Evolutionary conservation across 805 yeast genomes (phyloP).

Genomic region (Candida wancherniae): DNA sequence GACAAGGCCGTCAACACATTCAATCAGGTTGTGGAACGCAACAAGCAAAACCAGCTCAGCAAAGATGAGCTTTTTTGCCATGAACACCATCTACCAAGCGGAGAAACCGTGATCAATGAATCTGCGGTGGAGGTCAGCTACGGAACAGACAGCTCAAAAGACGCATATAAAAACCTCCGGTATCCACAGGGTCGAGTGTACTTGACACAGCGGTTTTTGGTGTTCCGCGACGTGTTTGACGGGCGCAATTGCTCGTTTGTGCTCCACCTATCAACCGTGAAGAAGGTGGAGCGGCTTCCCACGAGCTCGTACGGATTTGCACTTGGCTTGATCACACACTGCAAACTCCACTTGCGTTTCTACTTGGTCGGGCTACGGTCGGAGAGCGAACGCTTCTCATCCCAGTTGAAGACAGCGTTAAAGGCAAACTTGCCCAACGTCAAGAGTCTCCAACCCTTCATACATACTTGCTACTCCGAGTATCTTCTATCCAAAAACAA

Average conservation of each 20-base stretch:
- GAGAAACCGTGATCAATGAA: slow-evolving; percentile 61
- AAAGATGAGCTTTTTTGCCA: slow-evolving; percentile 67
- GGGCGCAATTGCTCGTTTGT: slow-evolving; percentile 61
- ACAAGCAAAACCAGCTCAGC: slow-evolving; percentile 41
- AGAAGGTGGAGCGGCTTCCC: slow-evolving; percentile 83
- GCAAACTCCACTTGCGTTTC: slow-evolving; percentile 56
- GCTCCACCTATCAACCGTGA: slow-evolving; percentile 70
- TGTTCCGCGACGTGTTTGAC: slow-evolving; percentile 71
- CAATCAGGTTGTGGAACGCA: slow-evolving; percentile 41
- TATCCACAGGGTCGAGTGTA: slow-evolving; percentile 59
- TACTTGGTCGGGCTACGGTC: slow-evolving; percentile 78
- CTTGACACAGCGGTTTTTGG: slow-evolving; percentile 69
- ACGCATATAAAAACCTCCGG: slow-evolving; percentile 16
- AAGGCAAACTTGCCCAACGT: slow-evolving; percentile 61
- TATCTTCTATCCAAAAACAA: slow-evolving; percentile 63
- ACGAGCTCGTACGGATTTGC: slow-evolving; percentile 74
- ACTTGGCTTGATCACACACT: slow-evolving; percentile 62
- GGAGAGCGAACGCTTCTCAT: slow-evolving; percentile 77
- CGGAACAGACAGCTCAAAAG: slow-evolving; percentile 23
- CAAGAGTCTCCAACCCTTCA: slow-evolving; percentile 56
- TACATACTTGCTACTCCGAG: slow-evolving; percentile 78
- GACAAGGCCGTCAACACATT: slow-evolving; percentile 45
- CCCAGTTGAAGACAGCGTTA: slow-evolving; percentile 54
- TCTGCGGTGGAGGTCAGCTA: slow-evolving; percentile 55
- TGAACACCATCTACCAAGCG: slow-evolving; percentile 66